A percentile compares a stretch with the other conserved stretches of the same genome.
Evolutionary conservation across 164 flowering plant species (phyloP).

Genomic region (Vitis riparia): DNA sequence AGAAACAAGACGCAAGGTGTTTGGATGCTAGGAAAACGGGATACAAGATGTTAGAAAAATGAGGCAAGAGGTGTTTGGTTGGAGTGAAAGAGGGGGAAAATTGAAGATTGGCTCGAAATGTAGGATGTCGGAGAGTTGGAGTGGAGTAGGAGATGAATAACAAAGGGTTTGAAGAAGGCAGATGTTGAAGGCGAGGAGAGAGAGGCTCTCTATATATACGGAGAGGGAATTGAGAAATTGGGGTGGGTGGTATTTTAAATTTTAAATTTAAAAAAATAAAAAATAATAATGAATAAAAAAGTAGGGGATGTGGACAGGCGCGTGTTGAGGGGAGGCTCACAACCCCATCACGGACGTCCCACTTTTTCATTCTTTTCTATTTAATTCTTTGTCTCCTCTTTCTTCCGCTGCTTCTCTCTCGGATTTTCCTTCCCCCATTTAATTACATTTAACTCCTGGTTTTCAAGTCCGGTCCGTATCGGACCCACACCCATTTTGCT

Average conservation of each 20-base stretch:
- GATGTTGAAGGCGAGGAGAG: neutral
- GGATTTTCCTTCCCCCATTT: conserved; percentile 11
- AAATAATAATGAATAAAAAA: too few relatives aligned
- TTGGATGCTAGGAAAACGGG: neutral
- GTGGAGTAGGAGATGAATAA: too few relatives aligned
- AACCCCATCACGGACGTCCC: conserved; percentile 7
- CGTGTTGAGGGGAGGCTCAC: conserved; percentile 7
- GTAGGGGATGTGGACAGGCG: conserved; percentile 13
- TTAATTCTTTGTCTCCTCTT: neutral
- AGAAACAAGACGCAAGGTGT: neutral
- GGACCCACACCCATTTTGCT: conserved; percentile 10
- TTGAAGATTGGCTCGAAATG: too few relatives aligned
- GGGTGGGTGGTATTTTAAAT: neutral
- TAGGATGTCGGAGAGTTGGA: too few relatives aligned
- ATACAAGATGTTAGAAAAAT: too few relatives aligned
- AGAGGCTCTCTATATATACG: neutral
- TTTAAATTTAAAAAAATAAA: neutral
- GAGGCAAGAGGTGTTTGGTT: too few relatives aligned
- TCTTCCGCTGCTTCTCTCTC: neutral
- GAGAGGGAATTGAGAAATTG: neutral
- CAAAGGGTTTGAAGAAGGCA: too few relatives aligned
- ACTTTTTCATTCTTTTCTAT: neutral
- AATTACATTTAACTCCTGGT: conserved; percentile 11
- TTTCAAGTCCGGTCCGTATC: conserved; percentile 11
- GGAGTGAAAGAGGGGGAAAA: conserved; percentile 9